phyloP scores from a whole-genome alignment of 2,329 filamentous ascomycete genomes.

The Pseudonectria foliicola region DNA sequence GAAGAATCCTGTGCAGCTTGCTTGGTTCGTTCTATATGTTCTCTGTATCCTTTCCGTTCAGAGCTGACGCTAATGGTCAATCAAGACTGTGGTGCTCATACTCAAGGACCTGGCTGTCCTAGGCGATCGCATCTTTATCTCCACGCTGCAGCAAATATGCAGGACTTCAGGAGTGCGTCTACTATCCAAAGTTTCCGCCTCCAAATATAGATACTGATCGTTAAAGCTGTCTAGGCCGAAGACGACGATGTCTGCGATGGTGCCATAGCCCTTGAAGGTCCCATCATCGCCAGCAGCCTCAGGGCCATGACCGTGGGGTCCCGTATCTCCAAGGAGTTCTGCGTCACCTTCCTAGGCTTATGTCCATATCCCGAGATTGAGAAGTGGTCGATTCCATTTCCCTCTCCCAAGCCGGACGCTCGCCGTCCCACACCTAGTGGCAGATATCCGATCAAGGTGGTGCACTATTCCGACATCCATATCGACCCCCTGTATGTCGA shows the following conservation, averaged over 20 bases:
- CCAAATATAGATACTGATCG: neutral
- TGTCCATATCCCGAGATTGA: slow-evolving; percentile 42
- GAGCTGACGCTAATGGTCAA: slow-evolving; percentile 2
- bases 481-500: slow-evolving; percentile 48
- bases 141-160: slow-evolving; percentile 24
- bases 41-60: neutral
- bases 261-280: slow-evolving; percentile 43
- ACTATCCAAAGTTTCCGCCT: too few species aligned
- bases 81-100: slow-evolving; percentile 25
- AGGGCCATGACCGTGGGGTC: slow-evolving; percentile 41
- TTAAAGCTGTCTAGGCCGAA: slow-evolving; percentile 29
- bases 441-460: slow-evolving; percentile 42
- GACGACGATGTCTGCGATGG: slow-evolving; percentile 51
- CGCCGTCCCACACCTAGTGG: slow-evolving; percentile 35
- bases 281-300: slow-evolving; percentile 43
- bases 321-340: slow-evolving; percentile 43
- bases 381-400: slow-evolving; percentile 36
- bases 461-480: slow-evolving; percentile 55
- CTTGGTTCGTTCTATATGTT: slow-evolving; percentile 7
- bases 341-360: slow-evolving; percentile 45
- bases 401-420: slow-evolving; percentile 31
- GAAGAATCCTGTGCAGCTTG: slow-evolving; percentile 17
- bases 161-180: slow-evolving; percentile 24
- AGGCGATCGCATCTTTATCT: slow-evolving; percentile 35
- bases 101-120: slow-evolving; percentile 37